These are phyloP conservation scores for Kwoniella sp. DNA, from an alignment of 768 basidiomycete species.

Conservation along the genomic window DNA sequence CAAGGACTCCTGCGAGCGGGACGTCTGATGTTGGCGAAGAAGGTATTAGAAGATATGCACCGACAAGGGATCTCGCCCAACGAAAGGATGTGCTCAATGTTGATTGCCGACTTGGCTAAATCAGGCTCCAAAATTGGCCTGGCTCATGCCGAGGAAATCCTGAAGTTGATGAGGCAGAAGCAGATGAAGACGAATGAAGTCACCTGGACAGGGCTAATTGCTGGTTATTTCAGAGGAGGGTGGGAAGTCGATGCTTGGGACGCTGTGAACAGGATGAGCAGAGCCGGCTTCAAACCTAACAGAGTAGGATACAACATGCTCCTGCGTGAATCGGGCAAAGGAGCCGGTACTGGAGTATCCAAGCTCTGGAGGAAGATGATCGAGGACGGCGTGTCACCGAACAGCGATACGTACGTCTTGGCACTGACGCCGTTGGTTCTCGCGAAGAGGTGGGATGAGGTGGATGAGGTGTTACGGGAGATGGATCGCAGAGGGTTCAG, in stretches of 20 bases:
- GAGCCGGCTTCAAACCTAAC: constrained; percentile 63
- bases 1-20: constrained; percentile 73
- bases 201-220: constrained; percentile 79
- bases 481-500: constrained; percentile 62
- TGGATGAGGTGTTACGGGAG: constrained; percentile 65
- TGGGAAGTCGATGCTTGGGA: constrained; percentile 55
- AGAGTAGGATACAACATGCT: constrained; percentile 76
- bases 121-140: constrained; percentile 64
- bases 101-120: constrained; percentile 74
- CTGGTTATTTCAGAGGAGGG: constrained; percentile 70
- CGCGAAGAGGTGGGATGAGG: constrained; percentile 66
- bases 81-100: constrained; percentile 73
- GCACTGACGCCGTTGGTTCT: constrained; percentile 67
- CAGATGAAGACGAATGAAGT: constrained; percentile 67
- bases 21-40: constrained; percentile 66
- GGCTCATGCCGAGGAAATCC: constrained; percentile 67
- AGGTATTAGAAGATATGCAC: constrained; percentile 73
- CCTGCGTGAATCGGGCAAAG: constrained; percentile 63
- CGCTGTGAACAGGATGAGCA: constrained; percentile 61
- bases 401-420: constrained; percentile 75
- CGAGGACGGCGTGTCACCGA: constrained; percentile 62
- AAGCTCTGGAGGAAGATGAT: constrained; percentile 49
- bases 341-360: constrained; percentile 14
- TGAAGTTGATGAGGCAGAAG: constrained; percentile 69
- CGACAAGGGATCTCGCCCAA: constrained; percentile 74